These are phyloP conservation scores for Dissophora ornata DNA, from an alignment of 192 early-diverging fungal genomes.

Conservation along the genomic window DNA sequence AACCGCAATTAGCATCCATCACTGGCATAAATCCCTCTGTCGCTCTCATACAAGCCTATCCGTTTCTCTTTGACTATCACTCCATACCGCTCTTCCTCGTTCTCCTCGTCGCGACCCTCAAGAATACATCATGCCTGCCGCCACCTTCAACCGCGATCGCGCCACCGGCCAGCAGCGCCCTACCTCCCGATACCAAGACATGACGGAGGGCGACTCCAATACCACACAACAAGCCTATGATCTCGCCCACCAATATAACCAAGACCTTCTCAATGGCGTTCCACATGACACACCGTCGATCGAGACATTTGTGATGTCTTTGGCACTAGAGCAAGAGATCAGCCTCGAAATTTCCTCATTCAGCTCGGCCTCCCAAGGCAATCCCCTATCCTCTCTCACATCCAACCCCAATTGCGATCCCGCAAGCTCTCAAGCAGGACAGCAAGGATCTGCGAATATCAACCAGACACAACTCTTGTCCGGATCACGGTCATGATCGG, in stretches of 20 bases:
- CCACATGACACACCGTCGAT: constrained; percentile 1
- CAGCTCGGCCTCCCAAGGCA: constrained; percentile 22
- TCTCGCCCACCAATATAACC: constrained; percentile 20
- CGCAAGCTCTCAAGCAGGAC: not conserved
- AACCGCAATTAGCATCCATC: no score
- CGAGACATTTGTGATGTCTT: constrained; percentile 30
- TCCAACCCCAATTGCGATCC: not conserved
- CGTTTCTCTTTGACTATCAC: no score
- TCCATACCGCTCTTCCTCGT: no score
- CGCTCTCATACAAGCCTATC: no score
- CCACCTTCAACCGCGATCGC: constrained; percentile 34
- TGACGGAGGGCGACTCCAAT: not conserved
- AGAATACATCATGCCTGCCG: constrained; percentile 29
- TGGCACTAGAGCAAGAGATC: constrained; percentile 26
- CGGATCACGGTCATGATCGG: constrained; percentile 49
- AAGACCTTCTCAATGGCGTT: constrained; percentile 7
- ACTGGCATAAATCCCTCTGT: no score
- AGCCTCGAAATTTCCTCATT: constrained; percentile 22
- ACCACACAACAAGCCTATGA: constrained; percentile 1
- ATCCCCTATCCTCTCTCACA: not conserved
- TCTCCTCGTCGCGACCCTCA: not conserved
- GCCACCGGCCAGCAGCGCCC: constrained; percentile 15
- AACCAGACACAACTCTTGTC: constrained; percentile 39
- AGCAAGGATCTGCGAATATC: constrained; percentile 6
- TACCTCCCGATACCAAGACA: constrained; percentile 6